Percentiles rank a stretch among this genome's conserved stretches.
phyloP scores from a whole-genome alignment of 345 rosid genomes.

The Microcos paniculata region DNA sequence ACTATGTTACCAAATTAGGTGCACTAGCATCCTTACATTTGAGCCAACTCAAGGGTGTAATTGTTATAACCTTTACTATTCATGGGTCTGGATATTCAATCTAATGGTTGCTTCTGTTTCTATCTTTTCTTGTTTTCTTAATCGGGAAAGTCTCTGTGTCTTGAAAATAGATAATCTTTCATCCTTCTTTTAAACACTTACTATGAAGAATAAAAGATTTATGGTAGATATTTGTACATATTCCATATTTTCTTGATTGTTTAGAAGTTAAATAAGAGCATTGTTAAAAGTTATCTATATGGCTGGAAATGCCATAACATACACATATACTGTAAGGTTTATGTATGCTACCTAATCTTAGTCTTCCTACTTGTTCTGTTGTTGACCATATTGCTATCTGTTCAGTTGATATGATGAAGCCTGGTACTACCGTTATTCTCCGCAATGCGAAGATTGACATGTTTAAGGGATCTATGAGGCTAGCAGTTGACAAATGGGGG shows the following conservation, averaged over 20 bases:
- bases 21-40: too few species aligned
- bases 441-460: constrained; percentile 54
- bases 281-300: background rate
- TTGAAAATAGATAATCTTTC: background rate
- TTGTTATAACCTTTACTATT: background rate
- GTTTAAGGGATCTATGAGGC: constrained; percentile 50
- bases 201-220: background rate
- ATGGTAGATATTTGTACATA: background rate
- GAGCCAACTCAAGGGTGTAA: too few species aligned
- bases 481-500: constrained; percentile 57
- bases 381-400: constrained; percentile 4
- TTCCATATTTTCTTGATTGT: background rate
- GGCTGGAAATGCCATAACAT: background rate
- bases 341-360: background rate
- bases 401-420: constrained; percentile 45
- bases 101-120: background rate
- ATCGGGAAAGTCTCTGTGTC: background rate
- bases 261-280: background rate
- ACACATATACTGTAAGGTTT: background rate
- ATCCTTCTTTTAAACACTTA: background rate
- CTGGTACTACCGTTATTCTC: constrained; percentile 36
- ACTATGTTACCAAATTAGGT: too few species aligned
- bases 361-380: background rate
- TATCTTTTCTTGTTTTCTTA: background rate
- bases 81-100: background rate